A percentile compares a stretch with the other conserved stretches of the same genome.
Conservation (phyloP, 2,329 filamentous ascomycete genomes). For the Pseudogymnoascus destructans region DNA sequence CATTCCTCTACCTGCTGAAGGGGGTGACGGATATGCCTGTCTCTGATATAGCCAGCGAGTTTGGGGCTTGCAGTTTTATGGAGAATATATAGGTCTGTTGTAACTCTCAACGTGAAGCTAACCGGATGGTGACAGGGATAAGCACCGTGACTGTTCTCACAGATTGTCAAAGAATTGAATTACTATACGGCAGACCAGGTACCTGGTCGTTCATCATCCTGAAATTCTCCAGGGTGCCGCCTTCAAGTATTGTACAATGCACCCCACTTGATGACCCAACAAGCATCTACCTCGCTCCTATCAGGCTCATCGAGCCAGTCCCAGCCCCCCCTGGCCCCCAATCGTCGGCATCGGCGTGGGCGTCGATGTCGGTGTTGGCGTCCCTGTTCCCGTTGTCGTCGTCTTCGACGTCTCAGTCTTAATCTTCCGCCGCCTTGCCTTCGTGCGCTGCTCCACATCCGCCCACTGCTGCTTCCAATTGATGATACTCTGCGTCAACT, state of each 20-base stretch:
- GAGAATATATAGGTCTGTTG: not conserved
- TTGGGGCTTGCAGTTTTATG: not conserved
- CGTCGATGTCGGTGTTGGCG: not conserved
- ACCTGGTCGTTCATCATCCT: not conserved
- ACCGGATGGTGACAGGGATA: no score
- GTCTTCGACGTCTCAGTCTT: not conserved
- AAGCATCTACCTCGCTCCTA: not conserved
- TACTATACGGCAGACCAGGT: not conserved
- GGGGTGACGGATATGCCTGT: not conserved
- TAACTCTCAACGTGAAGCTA: not conserved
- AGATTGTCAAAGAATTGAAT: not conserved
- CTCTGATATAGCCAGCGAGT: not conserved
- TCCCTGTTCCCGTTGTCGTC: not conserved
- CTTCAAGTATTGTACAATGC: not conserved
- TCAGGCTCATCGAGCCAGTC: not conserved
- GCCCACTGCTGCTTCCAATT: constrained; percentile 50
- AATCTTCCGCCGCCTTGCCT: constrained; percentile 16
- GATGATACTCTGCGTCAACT: constrained; percentile 44
- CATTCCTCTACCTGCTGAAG: not conserved
- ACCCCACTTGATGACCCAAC: not conserved
- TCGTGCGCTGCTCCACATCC: constrained; percentile 32
- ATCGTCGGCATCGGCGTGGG: not conserved
- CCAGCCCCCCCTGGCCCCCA: not conserved
- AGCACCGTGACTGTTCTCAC: not conserved
- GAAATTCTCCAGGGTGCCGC: not conserved